Evolutionary conservation across 2,329 filamentous ascomycete genomes (phyloP).

Genomic region (Pyrenochaeta sp.): DNA sequence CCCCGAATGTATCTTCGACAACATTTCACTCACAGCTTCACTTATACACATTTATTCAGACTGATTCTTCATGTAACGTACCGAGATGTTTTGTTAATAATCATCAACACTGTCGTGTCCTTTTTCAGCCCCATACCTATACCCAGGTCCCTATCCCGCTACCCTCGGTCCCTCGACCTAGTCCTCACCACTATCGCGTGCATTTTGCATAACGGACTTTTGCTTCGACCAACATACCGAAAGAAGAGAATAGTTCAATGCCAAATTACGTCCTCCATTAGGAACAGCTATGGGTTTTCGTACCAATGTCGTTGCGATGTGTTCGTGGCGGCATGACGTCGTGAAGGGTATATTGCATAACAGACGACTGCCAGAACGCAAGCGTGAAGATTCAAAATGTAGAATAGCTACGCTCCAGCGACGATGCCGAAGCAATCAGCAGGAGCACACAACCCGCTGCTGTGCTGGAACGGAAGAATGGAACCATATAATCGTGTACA

Average conservation of each 20-base stretch:
- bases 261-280: conserved; percentile 23
- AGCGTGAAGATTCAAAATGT: conserved; percentile 11
- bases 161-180: background rate
- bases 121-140: conserved; percentile 1
- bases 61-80: conserved; percentile 17
- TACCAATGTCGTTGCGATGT: conserved; percentile 26
- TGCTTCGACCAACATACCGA: background rate
- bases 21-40: background rate
- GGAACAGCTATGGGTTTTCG: conserved; percentile 16
- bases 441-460: background rate
- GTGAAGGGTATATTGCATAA: conserved; percentile 35
- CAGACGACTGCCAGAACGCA: conserved; percentile 14
- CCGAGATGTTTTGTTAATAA: conserved; percentile 23
- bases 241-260: background rate
- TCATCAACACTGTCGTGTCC: conserved; percentile 14
- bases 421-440: conserved; percentile 26
- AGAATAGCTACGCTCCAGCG: conserved; percentile 11
- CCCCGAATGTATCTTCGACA: background rate
- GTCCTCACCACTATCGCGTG: background rate
- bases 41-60: background rate
- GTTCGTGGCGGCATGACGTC: conserved; percentile 35
- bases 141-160: background rate
- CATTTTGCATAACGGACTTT: conserved; percentile 4
- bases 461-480: conserved; percentile 16
- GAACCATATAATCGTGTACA: background rate